These are phyloP conservation scores for Coprinopsis sp. DNA, from an alignment of 768 basidiomycete genomes.

Conservation along the genomic window DNA sequence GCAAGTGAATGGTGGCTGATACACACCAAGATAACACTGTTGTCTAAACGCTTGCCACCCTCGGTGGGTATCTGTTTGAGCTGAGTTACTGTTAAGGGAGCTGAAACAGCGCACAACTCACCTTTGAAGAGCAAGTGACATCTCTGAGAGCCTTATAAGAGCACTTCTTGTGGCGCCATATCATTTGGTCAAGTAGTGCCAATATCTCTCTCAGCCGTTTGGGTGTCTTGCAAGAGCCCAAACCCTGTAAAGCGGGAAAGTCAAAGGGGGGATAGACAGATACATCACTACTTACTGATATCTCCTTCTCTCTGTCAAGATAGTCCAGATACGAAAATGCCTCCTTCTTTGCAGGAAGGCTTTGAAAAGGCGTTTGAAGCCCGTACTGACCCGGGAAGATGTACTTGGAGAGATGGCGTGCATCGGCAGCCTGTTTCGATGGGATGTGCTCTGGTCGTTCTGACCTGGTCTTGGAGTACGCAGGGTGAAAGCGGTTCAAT, in stretches of 20 bases:
- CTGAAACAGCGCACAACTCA: conserved; percentile 18
- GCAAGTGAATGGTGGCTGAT: background rate
- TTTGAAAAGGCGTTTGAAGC: conserved; percentile 54
- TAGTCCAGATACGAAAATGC: conserved; percentile 44
- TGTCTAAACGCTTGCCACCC: conserved; percentile 46
- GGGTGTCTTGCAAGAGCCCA: conserved; percentile 63
- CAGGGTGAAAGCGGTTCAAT: conserved; percentile 52
- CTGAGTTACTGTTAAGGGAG: background rate
- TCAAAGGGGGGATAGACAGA: background rate
- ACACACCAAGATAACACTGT: conserved; percentile 57
- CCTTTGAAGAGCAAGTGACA: conserved; percentile 75
- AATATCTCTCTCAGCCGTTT: conserved; percentile 59
- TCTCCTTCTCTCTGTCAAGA: conserved; percentile 61
- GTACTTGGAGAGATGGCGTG: conserved; percentile 71
- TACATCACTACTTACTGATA: conserved; percentile 44
- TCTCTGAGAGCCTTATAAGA: conserved; percentile 63
- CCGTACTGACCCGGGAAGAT: conserved; percentile 81
- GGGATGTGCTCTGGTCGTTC: conserved; percentile 48
- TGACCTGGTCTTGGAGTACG: conserved; percentile 23
- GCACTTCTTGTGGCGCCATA: conserved; percentile 66
- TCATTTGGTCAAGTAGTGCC: conserved; percentile 51
- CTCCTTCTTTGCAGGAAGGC: conserved; percentile 16
- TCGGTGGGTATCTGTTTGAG: conserved; percentile 32
- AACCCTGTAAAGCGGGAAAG: conserved; percentile 9
- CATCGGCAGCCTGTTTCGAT: conserved; percentile 41